Evolutionary conservation across 441 rosid genomes (phyloP), one percentile per base, ranked within the genome.

Genomic region (Pelargonium fulgidum): DNA sequence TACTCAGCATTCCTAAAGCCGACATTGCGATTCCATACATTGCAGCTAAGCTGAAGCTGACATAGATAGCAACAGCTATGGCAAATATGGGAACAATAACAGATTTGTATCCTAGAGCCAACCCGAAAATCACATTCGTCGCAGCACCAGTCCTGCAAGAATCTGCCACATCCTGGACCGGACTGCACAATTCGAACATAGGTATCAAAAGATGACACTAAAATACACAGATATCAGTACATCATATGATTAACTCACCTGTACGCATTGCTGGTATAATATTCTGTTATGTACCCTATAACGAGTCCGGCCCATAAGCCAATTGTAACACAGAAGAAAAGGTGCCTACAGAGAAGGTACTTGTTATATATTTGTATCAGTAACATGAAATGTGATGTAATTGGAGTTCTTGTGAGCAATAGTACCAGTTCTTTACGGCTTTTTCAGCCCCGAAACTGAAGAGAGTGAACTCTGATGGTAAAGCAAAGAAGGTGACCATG

Each of bases 161-260:
- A 83, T 89, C 94, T 4, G 89, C 95, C 20, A 89, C 92, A 50
- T 89, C 95, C 82, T 85, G 87, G 72, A 89, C 95, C 1, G 91
- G 96, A 71, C 85, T 84, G 69, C 64, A 67, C 24, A 26, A 17
- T 62, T 71, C 6, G 24, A 47, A 68, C 62, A 11, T 24, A 45
- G 12, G 10, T 45, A 45, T 45, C 12, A 11, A 45, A 45, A 33
- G 33, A 26, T 3, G 33, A 26, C 33, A 26, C 3, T 26, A 26
- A 26, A 3, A 26, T 26, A 26, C 33, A 33, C 7, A 3, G 0
- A 5, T 33, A 33, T 33, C 4, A 0, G 33, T 26, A 4, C 39
- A 33, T 33, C 7, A 33, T 22, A 22, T 22, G 1, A 22, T 33
- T 5, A 26, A 26, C 33, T 77, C 26, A 82, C 85, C 84, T 77